Conservation (phyloP, 2,329 filamentous ascomycete species). For the Penicillium polonicum region DNA sequence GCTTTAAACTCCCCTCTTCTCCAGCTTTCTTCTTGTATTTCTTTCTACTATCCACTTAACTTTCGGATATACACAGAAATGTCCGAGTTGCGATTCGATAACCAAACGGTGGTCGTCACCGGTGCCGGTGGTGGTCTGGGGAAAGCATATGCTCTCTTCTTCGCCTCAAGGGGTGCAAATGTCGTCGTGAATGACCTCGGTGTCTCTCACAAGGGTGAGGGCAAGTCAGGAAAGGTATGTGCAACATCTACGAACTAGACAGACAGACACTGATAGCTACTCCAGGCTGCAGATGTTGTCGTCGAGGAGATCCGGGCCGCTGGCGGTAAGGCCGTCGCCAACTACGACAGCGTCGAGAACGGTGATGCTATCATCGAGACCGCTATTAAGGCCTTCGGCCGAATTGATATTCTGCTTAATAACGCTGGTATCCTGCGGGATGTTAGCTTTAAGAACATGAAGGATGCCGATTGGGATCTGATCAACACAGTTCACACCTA, state of each 20-base stretch:
- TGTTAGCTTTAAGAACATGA: conserved; percentile 98
- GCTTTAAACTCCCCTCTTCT: conserved; percentile 28
- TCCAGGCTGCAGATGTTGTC: conserved; percentile 61
- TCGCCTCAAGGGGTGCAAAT: conserved; percentile 85
- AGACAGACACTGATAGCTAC: conserved; percentile 14
- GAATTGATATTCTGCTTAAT: conserved; percentile 94
- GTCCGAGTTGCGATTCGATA: conserved; percentile 79
- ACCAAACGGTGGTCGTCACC: conserved; percentile 85
- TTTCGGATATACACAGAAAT: conserved; percentile 39
- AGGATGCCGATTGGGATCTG: conserved; percentile 93
- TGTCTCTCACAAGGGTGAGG: conserved; percentile 89
- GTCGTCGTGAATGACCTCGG: conserved; percentile 97
- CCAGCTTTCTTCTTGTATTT: conserved; percentile 18
- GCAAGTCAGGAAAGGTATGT: conserved; percentile 75
- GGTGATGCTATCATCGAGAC: conserved; percentile 87
- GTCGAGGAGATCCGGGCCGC: conserved; percentile 63
- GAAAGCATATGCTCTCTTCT: conserved; percentile 83
- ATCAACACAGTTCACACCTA: conserved; percentile 90
- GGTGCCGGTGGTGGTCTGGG: conserved; percentile 81
- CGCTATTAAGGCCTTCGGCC: conserved; percentile 53
- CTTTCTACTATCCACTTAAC: conserved; percentile 13
- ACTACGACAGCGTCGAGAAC: conserved; percentile 82
- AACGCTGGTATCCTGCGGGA: conserved; percentile 95
- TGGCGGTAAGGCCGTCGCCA: conserved; percentile 93
- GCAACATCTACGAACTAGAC: conserved; percentile 25